These are phyloP conservation scores for Malus hybrid DNA, from an alignment of 331 rosid genomes.

Conservation along the genomic window DNA sequence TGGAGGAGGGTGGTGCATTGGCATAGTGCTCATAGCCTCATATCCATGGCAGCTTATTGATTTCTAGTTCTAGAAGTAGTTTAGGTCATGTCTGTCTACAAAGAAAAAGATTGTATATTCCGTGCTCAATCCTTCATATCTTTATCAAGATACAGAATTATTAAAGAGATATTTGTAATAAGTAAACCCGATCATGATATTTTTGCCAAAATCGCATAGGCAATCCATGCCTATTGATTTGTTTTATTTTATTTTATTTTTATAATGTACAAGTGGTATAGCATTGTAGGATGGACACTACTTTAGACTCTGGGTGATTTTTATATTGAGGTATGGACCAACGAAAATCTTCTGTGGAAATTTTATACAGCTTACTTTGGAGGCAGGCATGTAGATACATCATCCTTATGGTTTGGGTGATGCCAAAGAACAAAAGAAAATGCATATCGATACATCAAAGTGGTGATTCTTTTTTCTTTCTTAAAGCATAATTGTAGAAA, in stretches of 20 bases:
- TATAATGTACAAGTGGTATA: conserved; percentile 22
- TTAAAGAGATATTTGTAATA: too few relatives aligned
- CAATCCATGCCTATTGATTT: neutral
- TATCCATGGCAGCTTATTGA: neutral
- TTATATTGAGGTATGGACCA: neutral
- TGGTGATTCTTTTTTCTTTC: too few relatives aligned
- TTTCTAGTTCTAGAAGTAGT: neutral
- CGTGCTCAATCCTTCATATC: too few relatives aligned
- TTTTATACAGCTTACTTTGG: neutral
- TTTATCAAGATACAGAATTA: too few relatives aligned
- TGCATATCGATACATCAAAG: neutral
- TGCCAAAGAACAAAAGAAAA: conserved; percentile 7
- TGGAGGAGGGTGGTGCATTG: conserved; percentile 29
- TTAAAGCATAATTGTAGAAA: too few relatives aligned
- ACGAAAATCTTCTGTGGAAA: neutral
- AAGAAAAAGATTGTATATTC: too few relatives aligned
- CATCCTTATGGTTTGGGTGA: conserved; percentile 29
- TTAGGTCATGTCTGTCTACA: too few relatives aligned
- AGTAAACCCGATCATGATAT: neutral
- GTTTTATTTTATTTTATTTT: neutral
- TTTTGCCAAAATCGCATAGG: neutral
- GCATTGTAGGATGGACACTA: conserved; percentile 16
- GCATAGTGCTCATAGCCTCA: conserved; percentile 15
- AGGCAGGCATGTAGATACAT: neutral
- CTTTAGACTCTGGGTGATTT: conserved; percentile 17